A percentile compares a stretch with the other conserved stretches of the same genome.
Conservation (phyloP, 2,329 filamentous ascomycete genomes). For the Penicillium hesseltinei region DNA sequence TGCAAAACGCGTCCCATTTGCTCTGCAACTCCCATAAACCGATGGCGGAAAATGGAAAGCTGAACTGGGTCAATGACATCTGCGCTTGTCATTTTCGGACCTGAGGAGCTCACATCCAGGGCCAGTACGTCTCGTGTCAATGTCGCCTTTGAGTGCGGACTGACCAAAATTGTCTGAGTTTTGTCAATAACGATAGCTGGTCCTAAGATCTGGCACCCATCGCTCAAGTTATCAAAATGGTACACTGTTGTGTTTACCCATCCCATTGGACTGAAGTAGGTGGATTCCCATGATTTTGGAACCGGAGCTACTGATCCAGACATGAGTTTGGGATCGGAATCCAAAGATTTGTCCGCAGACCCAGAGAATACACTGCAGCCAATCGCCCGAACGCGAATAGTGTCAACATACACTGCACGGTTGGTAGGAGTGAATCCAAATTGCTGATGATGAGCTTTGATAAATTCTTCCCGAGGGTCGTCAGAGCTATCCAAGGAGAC, state of each 20-base stretch:
- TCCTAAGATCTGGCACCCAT: conserved; percentile 6
- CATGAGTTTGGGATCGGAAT: not conserved
- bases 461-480: conserved; percentile 37
- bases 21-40: conserved; percentile 81
- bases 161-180: conserved; percentile 47
- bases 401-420: conserved; percentile 42
- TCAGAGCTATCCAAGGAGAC: conserved; percentile 39
- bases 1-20: conserved; percentile 77
- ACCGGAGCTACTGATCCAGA: not conserved
- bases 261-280: conserved; percentile 1
- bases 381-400: conserved; percentile 30
- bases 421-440: conserved; percentile 39
- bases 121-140: conserved; percentile 35
- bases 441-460: conserved; percentile 42
- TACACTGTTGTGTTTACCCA: conserved; percentile 7
- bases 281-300: not conserved
- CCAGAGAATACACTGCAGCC: conserved; percentile 4
- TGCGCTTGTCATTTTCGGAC: conserved; percentile 27
- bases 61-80: conserved; percentile 70
- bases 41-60: conserved; percentile 73
- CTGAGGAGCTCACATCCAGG: conserved; percentile 31
- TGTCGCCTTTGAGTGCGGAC: conserved; percentile 35
- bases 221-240: not conserved
- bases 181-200: conserved; percentile 36
- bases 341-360: not conserved